Conservation (phyloP, 305 asterid genomes). For the Ilex paraguariensis region DNA sequence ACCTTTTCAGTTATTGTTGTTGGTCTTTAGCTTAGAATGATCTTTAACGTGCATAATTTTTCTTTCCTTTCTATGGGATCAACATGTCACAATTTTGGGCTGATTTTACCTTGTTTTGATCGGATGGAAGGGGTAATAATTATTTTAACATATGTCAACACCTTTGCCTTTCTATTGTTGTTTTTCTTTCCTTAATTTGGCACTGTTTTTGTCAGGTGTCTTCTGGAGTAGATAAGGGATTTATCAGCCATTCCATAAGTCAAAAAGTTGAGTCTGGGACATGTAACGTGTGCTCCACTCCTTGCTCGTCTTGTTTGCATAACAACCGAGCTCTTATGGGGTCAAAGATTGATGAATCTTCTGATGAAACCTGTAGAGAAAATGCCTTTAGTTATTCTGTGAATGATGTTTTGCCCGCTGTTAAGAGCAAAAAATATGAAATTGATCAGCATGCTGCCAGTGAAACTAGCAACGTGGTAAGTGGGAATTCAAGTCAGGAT, state of each 20-base stretch:
- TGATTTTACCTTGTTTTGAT: no score
- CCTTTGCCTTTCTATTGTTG: constrained; percentile 12
- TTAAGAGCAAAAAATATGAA: constrained; percentile 29
- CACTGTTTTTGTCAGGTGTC: constrained; percentile 38
- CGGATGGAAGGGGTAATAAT: no score
- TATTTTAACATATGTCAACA: neutral
- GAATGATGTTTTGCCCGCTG: constrained; percentile 12
- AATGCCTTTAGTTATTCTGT: constrained; percentile 25
- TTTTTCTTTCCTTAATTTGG: constrained; percentile 8
- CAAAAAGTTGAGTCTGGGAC: constrained; percentile 44
- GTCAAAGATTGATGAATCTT: constrained; percentile 49
- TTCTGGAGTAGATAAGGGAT: constrained; percentile 32
- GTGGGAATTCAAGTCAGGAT: constrained; percentile 43
- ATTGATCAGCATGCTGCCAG: constrained; percentile 31
- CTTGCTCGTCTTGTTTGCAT: constrained; percentile 68
- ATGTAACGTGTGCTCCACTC: constrained; percentile 64
- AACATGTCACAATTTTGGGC: no score
- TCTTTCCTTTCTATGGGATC: no score
- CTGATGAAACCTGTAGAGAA: constrained; percentile 58
- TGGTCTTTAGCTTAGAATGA: no score
- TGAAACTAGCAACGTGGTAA: constrained; percentile 39
- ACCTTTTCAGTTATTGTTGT: no score
- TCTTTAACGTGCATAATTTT: no score
- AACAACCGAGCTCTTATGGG: constrained; percentile 44
- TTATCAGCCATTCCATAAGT: constrained; percentile 27